phyloP scores from a whole-genome alignment of 2,329 filamentous ascomycete genomes.

The Didymella pomorum region DNA sequence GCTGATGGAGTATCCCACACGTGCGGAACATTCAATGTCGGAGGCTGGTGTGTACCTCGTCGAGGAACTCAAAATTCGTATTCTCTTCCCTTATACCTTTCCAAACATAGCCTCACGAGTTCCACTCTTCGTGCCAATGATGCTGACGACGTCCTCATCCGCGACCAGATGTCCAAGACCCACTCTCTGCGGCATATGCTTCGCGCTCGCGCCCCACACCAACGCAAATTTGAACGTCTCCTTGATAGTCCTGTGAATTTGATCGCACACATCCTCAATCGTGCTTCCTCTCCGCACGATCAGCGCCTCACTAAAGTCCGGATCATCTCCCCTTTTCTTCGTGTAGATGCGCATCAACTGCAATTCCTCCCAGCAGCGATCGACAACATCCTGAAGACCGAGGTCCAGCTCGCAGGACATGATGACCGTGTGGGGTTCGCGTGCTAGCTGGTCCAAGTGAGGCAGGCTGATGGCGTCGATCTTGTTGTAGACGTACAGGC shows the following conservation, averaged over 20 bases:
- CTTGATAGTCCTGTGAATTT: conserved; percentile 91
- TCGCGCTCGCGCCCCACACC: conserved; percentile 96
- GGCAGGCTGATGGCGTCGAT: conserved; percentile 94
- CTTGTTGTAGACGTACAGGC: conserved; percentile 99
- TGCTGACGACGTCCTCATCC: conserved; percentile 74
- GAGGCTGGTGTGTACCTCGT: no score
- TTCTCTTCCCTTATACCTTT: not conserved
- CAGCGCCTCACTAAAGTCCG: conserved; percentile 87
- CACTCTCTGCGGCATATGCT: conserved; percentile 92
- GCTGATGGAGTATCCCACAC: no score
- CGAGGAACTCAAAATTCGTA: not conserved
- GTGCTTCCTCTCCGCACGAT: conserved; percentile 89
- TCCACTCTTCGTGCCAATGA: conserved; percentile 56
- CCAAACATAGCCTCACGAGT: not conserved
- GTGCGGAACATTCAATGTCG: no score
- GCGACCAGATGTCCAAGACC: conserved; percentile 81
- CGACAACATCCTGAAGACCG: conserved; percentile 91
- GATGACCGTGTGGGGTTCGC: conserved; percentile 91
- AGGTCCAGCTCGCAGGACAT: conserved; percentile 98
- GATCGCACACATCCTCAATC: conserved; percentile 97
- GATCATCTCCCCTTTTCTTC: conserved; percentile 90
- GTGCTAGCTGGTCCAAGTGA: conserved; percentile 88
- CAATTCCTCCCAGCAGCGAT: conserved; percentile 93
- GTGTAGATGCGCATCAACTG: conserved; percentile 83
- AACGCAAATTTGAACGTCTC: conserved; percentile 99